Percentiles rank a stretch among this genome's conserved stretches.
phyloP scores from a whole-genome alignment of 495 filamentous ascomycete genomes.

The Xylaria scruposa region DNA sequence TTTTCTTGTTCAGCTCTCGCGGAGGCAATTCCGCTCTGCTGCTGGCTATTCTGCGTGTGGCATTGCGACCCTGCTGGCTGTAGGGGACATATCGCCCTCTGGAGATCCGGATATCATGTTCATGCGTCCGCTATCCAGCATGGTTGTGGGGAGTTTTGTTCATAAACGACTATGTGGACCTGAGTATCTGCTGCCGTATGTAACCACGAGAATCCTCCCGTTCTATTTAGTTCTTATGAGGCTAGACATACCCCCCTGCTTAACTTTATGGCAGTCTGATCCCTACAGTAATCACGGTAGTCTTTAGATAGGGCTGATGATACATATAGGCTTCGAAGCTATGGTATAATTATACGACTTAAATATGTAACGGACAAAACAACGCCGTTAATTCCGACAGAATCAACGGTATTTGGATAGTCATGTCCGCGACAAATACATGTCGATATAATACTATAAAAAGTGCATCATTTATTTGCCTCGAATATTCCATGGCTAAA shows the following conservation, averaged over 20 bases:
- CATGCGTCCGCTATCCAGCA: neutral
- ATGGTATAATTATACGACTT: neutral
- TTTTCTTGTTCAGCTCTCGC: neutral
- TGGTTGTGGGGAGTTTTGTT: neutral
- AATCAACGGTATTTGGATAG: no score
- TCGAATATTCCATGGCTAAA: neutral
- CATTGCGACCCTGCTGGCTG: neutral
- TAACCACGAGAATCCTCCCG: neutral
- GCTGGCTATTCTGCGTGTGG: neutral
- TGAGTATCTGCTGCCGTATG: neutral
- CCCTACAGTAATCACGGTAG: neutral
- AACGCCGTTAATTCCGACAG: no score
- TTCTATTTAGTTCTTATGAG: neutral
- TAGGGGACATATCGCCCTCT: neutral
- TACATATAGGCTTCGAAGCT: neutral
- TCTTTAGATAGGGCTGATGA: neutral
- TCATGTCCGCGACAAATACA: no score
- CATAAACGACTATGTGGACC: neutral
- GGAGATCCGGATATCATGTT: no score
- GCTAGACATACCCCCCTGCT: neutral
- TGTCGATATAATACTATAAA: neutral
- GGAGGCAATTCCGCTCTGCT: neutral
- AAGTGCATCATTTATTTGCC: neutral
- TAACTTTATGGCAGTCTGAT: neutral
- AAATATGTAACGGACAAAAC: neutral